phyloP scores from a whole-genome alignment of 2,329 filamentous ascomycete genomes.

The Rachicladosporium sp. region DNA sequence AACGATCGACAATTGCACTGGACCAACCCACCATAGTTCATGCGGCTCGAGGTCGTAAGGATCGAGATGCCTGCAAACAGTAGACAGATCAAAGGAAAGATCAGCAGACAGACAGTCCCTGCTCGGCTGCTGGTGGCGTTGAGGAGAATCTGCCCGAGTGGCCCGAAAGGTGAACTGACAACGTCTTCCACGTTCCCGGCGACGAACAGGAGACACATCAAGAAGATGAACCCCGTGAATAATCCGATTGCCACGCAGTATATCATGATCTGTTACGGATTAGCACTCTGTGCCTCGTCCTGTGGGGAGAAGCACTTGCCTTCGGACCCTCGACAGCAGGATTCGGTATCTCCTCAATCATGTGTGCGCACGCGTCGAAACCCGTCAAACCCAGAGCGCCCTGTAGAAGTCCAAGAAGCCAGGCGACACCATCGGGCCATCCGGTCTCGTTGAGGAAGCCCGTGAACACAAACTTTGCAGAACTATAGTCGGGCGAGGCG shows the following conservation, averaged over 20 bases:
- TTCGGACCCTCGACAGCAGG: slow-evolving; percentile 47
- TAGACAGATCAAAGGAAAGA: slow-evolving; percentile 53
- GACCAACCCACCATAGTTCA: slow-evolving; percentile 42
- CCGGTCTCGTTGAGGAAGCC: slow-evolving; percentile 54
- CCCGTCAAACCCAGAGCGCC: slow-evolving; percentile 43
- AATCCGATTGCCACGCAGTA: slow-evolving; percentile 52
- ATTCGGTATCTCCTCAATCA: slow-evolving; percentile 49
- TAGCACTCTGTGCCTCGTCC: too few relatives aligned
- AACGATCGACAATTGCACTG: background rate
- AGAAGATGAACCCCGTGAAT: slow-evolving; percentile 49
- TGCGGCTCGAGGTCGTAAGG: slow-evolving; percentile 54
- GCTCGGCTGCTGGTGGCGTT: slow-evolving; percentile 50
- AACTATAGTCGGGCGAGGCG: slow-evolving; percentile 49
- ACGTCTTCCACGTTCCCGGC: slow-evolving; percentile 45
- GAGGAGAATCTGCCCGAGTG: slow-evolving; percentile 50
- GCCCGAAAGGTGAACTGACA: slow-evolving; percentile 44
- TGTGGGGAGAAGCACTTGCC: too few relatives aligned
- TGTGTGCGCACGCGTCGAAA: slow-evolving; percentile 26
- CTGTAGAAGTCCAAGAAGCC: slow-evolving; percentile 44
- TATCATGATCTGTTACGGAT: slow-evolving; percentile 42
- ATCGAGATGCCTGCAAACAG: slow-evolving; percentile 51
- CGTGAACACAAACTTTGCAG: slow-evolving; percentile 50
- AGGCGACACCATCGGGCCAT: slow-evolving; percentile 56
- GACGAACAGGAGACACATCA: slow-evolving; percentile 52
- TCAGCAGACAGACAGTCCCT: slow-evolving; percentile 51